Evolutionary conservation across 2,329 filamentous ascomycete species (phyloP), one percentile per base, ranked within the genome.

Genomic region (Fusarium newnesense): DNA sequence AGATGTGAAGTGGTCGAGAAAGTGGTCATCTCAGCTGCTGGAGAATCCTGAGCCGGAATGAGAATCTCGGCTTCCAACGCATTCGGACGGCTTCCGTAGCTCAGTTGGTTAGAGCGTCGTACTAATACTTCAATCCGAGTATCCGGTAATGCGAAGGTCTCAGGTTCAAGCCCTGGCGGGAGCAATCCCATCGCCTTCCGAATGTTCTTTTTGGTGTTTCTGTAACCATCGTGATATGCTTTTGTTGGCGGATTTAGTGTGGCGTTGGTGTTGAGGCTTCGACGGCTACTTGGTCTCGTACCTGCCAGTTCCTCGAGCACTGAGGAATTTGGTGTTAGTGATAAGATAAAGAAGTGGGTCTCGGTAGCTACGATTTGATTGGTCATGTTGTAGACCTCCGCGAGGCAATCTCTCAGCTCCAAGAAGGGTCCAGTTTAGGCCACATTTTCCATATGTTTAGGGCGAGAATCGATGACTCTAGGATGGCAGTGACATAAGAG

Each of bases 41-140:
- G 30, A 34, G 21, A 36, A 19, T 36, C 0, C 4, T 56, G 2
- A 19, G 0, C 6, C 11, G 2, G 16, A 19, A 18, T 26, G 6
- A n/a, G 36, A 3, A 19, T 5, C 11, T 24, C 52, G 21, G 26
- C 21, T 42, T 56, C 21, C 15, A 43, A 56, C 36, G 26, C 52
- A 56, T 56, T 56, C 52, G 26, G 52, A 42, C 52, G 52, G 52
- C 52, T 56, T 56, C 52, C 52, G 52, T 56, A 56, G 52, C 52
- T 56, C 52, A 56, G 52, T 53, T 53, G 50, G 50, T 53, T 53
- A 53, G 50, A 53, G 50, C 34, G 50, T 53, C 50, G 50, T 53
- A 53, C 50, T 53, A 53, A 53, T 53, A 39, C 50, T 53, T 39
- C 24, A 53, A 21, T n/a, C 34, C 32, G 50, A 53, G 50, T 53